Evolutionary conservation across 2,329 filamentous ascomycete species (phyloP), one percentile per base, ranked within the genome.

Genomic region (Ophiostoma perfectum): DNA sequence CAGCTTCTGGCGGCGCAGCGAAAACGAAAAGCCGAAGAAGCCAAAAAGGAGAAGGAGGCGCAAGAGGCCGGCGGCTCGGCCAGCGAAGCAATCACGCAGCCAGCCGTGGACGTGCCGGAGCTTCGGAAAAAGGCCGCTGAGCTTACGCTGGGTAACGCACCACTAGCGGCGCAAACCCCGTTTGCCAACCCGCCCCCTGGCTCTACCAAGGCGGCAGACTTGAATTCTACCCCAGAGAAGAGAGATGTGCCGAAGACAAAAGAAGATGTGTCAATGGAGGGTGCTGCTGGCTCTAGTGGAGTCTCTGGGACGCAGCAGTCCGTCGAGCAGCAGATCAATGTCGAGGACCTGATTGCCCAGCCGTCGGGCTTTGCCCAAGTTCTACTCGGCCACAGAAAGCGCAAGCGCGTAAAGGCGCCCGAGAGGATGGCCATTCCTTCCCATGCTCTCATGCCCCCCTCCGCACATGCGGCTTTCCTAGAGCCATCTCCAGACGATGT

Each of bases 401-500:
- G 70, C 65, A 68, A 72, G 44, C 69, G 41, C n/a, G 4, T 42
- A 27, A n/a, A 72, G 66, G 47, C 18, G 63, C n/a, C 41, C 42
- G 42, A 27, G 41, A 27, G 42, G 41, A 64, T 64, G 63, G 18
- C n/a, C 9, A 45, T 64, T 11, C 63, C 63, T 18, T 45, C 63
- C 5, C 41, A 45, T 8, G 41, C 63, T 5, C 41, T 64, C 18
- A 64, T 64, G 63, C 78, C 80, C 68, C 82, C 82, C 6, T 67
- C 69, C 60, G 63, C 68, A 76, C 75, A 81, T 78, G 75, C 82
- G 75, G 81, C 88, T 70, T 97, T 97, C 80, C 83, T 89, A 82
- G 87, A 88, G 77, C 93, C 94, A 68, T 97, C 93, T 79, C 93
- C 93, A 73, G 93, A 98, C 81, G 93, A 97, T 78, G 81, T 95